Conservation (phyloP, 148 eudicot genomes). For the Euryodendron excelsum region DNA sequence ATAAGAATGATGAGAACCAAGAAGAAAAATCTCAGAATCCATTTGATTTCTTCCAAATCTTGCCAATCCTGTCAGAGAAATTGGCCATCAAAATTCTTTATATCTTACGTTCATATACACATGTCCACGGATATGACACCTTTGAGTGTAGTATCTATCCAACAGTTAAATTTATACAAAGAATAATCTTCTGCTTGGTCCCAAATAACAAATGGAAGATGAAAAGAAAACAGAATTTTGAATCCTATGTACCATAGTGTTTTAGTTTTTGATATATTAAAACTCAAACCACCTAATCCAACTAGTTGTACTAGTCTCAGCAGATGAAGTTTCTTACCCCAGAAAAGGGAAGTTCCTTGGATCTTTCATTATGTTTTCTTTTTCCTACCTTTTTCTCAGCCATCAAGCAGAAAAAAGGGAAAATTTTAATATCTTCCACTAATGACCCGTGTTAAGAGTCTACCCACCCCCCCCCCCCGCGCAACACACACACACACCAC, state of each 20-base stretch:
- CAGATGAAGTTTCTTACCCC: background rate
- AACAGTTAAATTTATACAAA: background rate
- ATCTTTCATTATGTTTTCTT: background rate
- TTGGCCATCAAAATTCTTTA: slow-evolving; percentile 1
- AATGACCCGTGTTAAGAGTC: background rate
- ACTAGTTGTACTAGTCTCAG: background rate
- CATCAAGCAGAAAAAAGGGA: background rate
- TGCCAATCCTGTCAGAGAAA: background rate
- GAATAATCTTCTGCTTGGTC: too few species aligned
- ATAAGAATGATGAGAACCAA: background rate
- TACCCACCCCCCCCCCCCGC: too few species aligned
- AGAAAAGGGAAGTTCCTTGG: background rate
- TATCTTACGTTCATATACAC: too few species aligned
- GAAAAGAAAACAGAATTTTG: background rate
- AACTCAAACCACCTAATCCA: slow-evolving; percentile 5
- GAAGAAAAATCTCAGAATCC: background rate
- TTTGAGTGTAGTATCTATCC: background rate
- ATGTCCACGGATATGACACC: too few species aligned
- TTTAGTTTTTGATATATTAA: background rate
- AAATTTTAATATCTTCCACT: background rate
- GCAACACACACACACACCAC: background rate
- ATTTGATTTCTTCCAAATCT: background rate
- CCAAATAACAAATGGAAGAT: too few species aligned
- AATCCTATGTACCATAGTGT: background rate
- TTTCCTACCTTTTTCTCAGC: slow-evolving; percentile 5